Base-by-base conservation (phyloP, 306 rosid species). In the Sphenostylis stenocarpa region DNA sequence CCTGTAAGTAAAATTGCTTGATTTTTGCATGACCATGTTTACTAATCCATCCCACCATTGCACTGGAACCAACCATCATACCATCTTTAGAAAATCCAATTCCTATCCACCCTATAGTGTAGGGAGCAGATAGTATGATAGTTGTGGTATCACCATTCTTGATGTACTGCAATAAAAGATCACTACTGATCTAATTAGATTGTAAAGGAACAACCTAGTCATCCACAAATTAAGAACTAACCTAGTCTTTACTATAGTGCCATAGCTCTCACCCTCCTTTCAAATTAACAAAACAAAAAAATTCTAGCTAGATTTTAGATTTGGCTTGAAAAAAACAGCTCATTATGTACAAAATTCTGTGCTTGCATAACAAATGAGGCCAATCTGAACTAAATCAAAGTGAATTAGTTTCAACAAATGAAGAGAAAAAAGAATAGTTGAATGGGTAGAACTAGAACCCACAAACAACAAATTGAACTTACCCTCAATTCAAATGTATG, bases 51-150 rank as follows among this genome's bases (percentile, higher is more conserved):
- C 70, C 70, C 31, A 65, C 70, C 70, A 65, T 20, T 38, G 70
- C 70, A 65, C 70, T 65, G 17, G 70, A 65, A 65, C 70, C 70
- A 20, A 65, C 70, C 70, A 65, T 65, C 70, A 39, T 65, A 5
- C 70, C 70, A 65, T 65, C 70, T 39, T 6, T 65, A 11, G 70
- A 65, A 65, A 65, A 65, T 20, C 70, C 70, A 65, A 65, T 65
- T 65, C 70, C 70, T 65, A 65, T 28, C 70, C 70, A 65, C 33
- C 70, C 70, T 65, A 65, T 65, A 5, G 70, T 65, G 70, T 65
- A 65, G 33, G 70, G 70, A 65, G 70, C 70, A 65, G 70, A 65
- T 38, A 65, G 14, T 65, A 65, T 38, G 51, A 65, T 39, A 10
- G 70, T 65, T 38, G 70, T 65, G 31, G 51, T 65, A 38, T 21